phyloP scores from a whole-genome alignment of 2,329 filamentous ascomycete genomes.

The Penicillium decumbens region DNA sequence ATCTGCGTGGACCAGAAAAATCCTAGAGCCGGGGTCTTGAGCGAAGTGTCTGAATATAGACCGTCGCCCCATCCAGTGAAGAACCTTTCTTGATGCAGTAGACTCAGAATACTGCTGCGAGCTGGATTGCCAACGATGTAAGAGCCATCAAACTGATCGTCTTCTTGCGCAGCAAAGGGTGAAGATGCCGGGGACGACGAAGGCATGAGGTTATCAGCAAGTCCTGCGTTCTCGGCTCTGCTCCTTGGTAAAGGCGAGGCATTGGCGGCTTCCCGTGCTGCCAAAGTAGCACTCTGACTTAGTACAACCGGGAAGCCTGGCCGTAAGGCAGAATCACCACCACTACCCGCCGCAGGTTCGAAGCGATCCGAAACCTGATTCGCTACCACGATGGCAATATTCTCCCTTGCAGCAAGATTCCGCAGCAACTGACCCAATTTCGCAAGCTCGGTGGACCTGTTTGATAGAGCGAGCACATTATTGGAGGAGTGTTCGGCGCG shows the following conservation, averaged over 20 bases:
- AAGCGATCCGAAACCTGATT: constrained; percentile 96
- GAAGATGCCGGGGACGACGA: constrained; percentile 32
- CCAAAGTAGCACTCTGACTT: constrained; percentile 8
- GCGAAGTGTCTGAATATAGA: constrained; percentile 22
- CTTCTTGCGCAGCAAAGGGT: constrained; percentile 26
- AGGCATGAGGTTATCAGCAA: constrained; percentile 15
- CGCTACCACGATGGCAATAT: constrained; percentile 80
- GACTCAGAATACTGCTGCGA: constrained; percentile 56
- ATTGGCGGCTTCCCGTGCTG: constrained; percentile 16
- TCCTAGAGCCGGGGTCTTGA: constrained; percentile 80
- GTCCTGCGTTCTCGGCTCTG: constrained; percentile 9
- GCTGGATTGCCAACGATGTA: constrained; percentile 38
- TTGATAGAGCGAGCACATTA: constrained; percentile 57
- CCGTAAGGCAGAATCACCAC: not conserved
- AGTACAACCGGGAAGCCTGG: constrained; percentile 9
- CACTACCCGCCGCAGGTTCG: constrained; percentile 27
- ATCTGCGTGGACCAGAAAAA: constrained; percentile 90
- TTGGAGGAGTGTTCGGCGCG: constrained; percentile 65
- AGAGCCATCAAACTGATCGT: constrained; percentile 28
- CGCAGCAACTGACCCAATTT: constrained; percentile 70
- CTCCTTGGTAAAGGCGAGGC: constrained; percentile 21
- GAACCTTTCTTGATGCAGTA: constrained; percentile 89
- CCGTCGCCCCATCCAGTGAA: constrained; percentile 93
- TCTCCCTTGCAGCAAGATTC: constrained; percentile 66
- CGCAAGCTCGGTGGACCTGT: constrained; percentile 70